A percentile compares a stretch with the other conserved stretches of the same genome.
These are phyloP conservation scores for Penicillium flavigenum DNA, from an alignment of 495 filamentous ascomycete genomes.

Conservation along the genomic window DNA sequence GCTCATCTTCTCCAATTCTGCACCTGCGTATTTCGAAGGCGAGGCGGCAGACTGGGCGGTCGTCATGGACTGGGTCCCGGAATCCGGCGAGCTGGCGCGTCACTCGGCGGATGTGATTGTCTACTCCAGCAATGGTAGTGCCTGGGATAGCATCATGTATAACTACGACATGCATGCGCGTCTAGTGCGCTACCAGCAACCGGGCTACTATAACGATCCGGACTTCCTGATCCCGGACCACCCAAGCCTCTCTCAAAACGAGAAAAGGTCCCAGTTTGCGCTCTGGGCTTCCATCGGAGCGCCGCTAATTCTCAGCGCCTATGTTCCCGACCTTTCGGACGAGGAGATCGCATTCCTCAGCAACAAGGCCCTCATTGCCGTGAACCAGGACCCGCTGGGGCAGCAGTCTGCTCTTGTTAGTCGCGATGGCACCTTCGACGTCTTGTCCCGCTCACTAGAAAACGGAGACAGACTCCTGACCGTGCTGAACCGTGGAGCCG, in stretches of 20 bases:
- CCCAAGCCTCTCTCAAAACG: constrained; percentile 33
- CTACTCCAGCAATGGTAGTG: constrained; percentile 31
- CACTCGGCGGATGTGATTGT: constrained; percentile 46
- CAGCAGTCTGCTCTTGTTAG: constrained; percentile 43
- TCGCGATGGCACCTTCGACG: constrained; percentile 33
- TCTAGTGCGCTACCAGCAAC: constrained; percentile 41
- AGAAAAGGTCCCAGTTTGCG: constrained; percentile 44
- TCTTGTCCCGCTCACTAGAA: constrained; percentile 31
- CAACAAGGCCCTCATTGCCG: constrained; percentile 39
- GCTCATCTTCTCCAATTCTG: constrained; percentile 44
- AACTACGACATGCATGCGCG: constrained; percentile 40
- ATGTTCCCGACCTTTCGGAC: constrained; percentile 35
- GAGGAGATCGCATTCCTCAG: constrained; percentile 35
- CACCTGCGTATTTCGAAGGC: constrained; percentile 41
- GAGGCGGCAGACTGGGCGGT: constrained; percentile 41
- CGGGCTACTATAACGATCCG: constrained; percentile 46
- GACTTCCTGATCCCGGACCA: constrained; percentile 47
- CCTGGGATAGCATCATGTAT: constrained; percentile 46
- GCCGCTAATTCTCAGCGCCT: constrained; percentile 44
- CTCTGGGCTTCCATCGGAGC: constrained; percentile 43
- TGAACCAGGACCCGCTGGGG: constrained; percentile 42
- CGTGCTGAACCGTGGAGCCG: constrained; percentile 34
- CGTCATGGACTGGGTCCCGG: constrained; percentile 42
- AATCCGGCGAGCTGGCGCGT: constrained; percentile 39
- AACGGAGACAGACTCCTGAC: constrained; percentile 35